phyloP scores from a whole-genome alignment of 805 yeast genomes.

The Candida tibetensis region DNA sequence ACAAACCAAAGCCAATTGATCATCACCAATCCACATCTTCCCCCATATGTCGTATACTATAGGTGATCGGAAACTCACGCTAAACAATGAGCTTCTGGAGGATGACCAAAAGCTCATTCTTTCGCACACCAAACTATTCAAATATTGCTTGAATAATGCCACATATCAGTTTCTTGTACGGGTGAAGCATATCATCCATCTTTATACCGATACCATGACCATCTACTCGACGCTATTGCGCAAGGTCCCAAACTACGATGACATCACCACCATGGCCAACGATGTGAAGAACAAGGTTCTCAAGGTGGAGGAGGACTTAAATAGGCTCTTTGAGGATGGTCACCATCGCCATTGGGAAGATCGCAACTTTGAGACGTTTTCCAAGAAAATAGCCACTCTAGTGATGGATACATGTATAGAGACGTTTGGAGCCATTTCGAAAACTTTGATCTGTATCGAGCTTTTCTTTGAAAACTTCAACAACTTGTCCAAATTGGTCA shows the following conservation, averaged over 20 bases:
- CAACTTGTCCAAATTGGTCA: slow-evolving; percentile 32
- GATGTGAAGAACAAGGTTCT: slow-evolving; percentile 18
- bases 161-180: slow-evolving; percentile 24
- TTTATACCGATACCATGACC: slow-evolving; percentile 36
- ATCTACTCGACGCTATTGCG: slow-evolving; percentile 38
- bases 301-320: slow-evolving; percentile 32
- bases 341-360: slow-evolving; percentile 17
- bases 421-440: slow-evolving; percentile 15
- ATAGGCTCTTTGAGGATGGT: slow-evolving; percentile 23
- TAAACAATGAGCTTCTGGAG: slow-evolving; percentile 19
- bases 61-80: slow-evolving; percentile 30
- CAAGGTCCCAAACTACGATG: slow-evolving; percentile 42
- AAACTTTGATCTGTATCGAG: slow-evolving; percentile 34
- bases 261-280: slow-evolving; percentile 32
- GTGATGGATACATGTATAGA: slow-evolving; percentile 11
- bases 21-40: not conserved
- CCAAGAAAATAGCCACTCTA: slow-evolving; percentile 11
- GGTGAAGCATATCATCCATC: slow-evolving; percentile 33
- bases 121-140: slow-evolving; percentile 29
- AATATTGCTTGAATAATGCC: slow-evolving; percentile 32
- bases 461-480: slow-evolving; percentile 37
- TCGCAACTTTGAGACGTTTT: slow-evolving; percentile 12
- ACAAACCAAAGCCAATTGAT: no score
- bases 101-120: slow-evolving; percentile 26
- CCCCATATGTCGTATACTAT: slow-evolving; percentile 36